These are phyloP conservation scores for Dispira simplex DNA, from an alignment of 192 early-diverging fungal genomes.

Conservation along the genomic window DNA sequence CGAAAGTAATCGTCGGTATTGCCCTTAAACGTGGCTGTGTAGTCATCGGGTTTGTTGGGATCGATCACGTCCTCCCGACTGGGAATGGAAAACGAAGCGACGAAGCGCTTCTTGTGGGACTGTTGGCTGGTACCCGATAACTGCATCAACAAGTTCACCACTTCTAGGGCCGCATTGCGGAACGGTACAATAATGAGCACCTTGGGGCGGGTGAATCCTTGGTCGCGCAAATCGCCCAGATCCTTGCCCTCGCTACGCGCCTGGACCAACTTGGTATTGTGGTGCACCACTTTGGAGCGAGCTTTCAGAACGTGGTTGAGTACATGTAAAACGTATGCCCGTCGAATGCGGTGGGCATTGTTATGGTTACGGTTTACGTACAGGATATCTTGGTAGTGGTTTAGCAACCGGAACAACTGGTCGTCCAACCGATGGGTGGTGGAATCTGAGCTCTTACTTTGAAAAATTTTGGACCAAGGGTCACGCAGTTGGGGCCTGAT, in stretches of 20 bases:
- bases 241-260: conserved; percentile 38
- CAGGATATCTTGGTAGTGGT: conserved; percentile 62
- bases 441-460: conserved; percentile 3
- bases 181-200: conserved; percentile 84
- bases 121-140: conserved; percentile 68
- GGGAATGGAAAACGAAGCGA: conserved; percentile 14
- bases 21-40: conserved; percentile 67
- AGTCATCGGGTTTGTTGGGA: conserved; percentile 62
- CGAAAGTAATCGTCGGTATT: conserved; percentile 95
- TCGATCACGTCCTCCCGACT: conserved; percentile 69
- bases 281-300: conserved; percentile 43
- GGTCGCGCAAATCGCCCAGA: conserved; percentile 72
- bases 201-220: conserved; percentile 89
- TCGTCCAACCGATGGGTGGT: conserved; percentile 27
- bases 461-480: conserved; percentile 12
- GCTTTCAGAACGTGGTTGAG: conserved; percentile 85
- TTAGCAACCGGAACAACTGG: conserved; percentile 41
- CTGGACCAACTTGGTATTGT: conserved; percentile 53
- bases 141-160: conserved; percentile 59
- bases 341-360: conserved; percentile 54
- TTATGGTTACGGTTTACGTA: conserved; percentile 40
- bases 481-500: conserved; percentile 14
- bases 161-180: conserved; percentile 61
- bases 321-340: conserved; percentile 62
- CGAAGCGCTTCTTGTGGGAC: conserved; percentile 50